Conservation (phyloP, 2,329 filamentous ascomycete species). For the Plectosphaerella plurivora region DNA sequence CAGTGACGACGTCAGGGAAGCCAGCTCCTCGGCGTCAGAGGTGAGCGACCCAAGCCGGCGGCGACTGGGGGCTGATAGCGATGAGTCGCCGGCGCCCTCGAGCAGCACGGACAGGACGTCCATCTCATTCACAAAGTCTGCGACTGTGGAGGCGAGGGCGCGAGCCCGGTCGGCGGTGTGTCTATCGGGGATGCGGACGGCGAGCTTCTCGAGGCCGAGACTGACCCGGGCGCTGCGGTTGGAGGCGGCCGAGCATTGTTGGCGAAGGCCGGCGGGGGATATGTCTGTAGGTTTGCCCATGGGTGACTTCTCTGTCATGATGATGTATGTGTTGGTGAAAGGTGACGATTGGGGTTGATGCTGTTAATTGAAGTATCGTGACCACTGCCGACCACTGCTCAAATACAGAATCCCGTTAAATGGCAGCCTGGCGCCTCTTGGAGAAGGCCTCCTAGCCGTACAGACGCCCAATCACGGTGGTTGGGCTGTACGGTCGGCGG, state of each 20-base stretch:
- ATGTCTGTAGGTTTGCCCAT: no score
- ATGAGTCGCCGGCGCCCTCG: not conserved
- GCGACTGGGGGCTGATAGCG: not conserved
- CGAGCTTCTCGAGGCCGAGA: not conserved
- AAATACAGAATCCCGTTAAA: not conserved
- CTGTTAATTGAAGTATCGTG: no score
- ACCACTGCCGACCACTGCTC: no score
- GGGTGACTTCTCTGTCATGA: no score
- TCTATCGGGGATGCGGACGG: not conserved
- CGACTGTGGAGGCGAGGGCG: not conserved
- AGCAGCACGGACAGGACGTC: not conserved
- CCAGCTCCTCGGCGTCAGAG: not conserved
- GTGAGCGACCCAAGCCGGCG: not conserved
- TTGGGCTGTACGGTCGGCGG: not conserved
- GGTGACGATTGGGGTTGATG: no score
- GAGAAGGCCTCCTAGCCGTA: not conserved
- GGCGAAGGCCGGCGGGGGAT: not conserved
- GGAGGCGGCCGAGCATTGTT: not conserved
- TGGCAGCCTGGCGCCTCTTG: not conserved
- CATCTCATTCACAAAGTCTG: not conserved
- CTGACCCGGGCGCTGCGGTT: slow-evolving; percentile 1
- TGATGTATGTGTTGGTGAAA: no score
- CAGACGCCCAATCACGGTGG: not conserved
- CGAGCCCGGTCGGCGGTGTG: not conserved
- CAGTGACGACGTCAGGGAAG: not conserved